Percentiles rank a stretch among this genome's conserved stretches.
These are phyloP conservation scores for Aspergillus puulaauensis DNA, from an alignment of 2,329 filamentous ascomycete genomes.

Conservation along the genomic window DNA sequence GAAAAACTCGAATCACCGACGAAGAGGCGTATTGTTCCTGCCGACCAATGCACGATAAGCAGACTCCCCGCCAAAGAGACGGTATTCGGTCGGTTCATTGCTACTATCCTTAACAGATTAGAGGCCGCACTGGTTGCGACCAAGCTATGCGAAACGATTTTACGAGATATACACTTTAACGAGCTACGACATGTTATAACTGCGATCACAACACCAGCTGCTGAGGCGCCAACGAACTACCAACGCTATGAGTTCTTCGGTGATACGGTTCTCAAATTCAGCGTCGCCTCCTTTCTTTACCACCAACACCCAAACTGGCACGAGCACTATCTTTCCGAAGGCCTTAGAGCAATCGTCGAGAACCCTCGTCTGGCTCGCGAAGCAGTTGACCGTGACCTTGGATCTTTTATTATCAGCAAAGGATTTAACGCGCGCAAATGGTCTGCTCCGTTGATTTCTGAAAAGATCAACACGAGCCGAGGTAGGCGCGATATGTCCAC, in stretches of 20 bases:
- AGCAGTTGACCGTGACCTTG: constrained; percentile 63
- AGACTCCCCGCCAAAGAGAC: constrained; percentile 48
- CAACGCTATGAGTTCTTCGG: constrained; percentile 85
- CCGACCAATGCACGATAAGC: constrained; percentile 33
- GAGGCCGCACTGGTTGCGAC: constrained; percentile 64
- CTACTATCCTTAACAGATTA: constrained; percentile 69
- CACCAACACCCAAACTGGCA: constrained; percentile 64
- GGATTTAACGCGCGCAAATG: constrained; percentile 70
- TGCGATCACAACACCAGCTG: constrained; percentile 68
- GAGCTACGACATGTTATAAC: constrained; percentile 60
- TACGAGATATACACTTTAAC: constrained; percentile 55
- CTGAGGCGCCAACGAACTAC: constrained; percentile 66
- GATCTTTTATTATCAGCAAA: constrained; percentile 69
- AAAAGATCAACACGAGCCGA: constrained; percentile 24
- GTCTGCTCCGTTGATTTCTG: constrained; percentile 62
- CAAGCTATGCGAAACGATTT: constrained; percentile 56
- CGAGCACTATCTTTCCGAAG: constrained; percentile 70
- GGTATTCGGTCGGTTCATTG: constrained; percentile 62
- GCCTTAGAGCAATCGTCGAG: constrained; percentile 69
- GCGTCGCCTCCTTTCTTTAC: constrained; percentile 65
- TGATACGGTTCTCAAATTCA: constrained; percentile 77
- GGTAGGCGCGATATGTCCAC: constrained; percentile 56
- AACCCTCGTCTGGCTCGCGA: constrained; percentile 72
- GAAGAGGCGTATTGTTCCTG: constrained; percentile 24
- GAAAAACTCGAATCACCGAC: constrained; percentile 4